Base-by-base conservation (phyloP, 2,329 filamentous ascomycete species). In the Aspergillus pseudoglaucus region DNA sequence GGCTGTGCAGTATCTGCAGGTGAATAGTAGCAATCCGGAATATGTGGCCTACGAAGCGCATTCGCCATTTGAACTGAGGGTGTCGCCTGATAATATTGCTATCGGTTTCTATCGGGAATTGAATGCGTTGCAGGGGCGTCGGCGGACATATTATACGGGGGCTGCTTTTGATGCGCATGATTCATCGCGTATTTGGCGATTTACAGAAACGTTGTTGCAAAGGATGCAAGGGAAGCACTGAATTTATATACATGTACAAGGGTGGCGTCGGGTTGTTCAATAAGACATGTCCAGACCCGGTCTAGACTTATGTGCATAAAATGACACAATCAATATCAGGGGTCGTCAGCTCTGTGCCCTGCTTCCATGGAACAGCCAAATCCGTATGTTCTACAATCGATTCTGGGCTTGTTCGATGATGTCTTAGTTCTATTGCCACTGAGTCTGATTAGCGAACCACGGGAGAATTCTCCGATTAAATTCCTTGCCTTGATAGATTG, bases 91-190 rank as follows among this genome's bases (percentile, higher is more conserved):
- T 2, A 58, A 60, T 17, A 56, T 73, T 6, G 44, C 53, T n/a
- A 55, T 46, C 3, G 70, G 70, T 2, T 71, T 68, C 45, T 62
- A 71, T 39, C 53, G 65, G 39, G 47, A 67, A 7, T 53, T 68
- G 33, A 67, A 71, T 35, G 60, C 55, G 0, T 55, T 74, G 18
- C 70, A 74, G 55, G 70, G 69, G 1, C 49, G 58, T 20, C 54
- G 58, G 15, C 59, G 53, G 8, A 74, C 69, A 3, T 74, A 56
- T 49, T 73, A 64, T 48, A 70, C 71, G 0, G 70, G 69, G 0
- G 67, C 50, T 9, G 47, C 50, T 2, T 53, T 46, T n/a, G 37
- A 53, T 17, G 14, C 42, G 37, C 49, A 51, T n/a, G 44, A 48
- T 3, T 47, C 49, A 7, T 45, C 51, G 7, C 44, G 30, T 8